These are phyloP conservation scores for Crucihimalaya himalaica DNA, from an alignment of 345 rosid species.

Conservation along the genomic window DNA sequence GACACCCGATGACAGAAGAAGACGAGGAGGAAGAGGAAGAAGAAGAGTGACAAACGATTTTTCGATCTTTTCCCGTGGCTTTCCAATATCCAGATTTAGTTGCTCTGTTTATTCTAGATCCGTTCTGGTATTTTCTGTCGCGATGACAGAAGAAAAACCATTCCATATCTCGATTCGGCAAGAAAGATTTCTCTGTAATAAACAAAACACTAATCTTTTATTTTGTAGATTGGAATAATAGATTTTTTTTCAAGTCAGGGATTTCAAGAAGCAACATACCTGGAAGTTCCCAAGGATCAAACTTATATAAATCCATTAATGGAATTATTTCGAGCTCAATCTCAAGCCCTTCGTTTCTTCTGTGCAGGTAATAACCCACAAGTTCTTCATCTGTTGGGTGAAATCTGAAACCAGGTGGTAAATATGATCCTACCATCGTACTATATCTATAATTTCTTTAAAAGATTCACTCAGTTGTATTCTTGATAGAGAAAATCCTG, in stretches of 20 bases:
- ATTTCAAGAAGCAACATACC: conserved; percentile 43
- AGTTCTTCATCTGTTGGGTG: conserved; percentile 92
- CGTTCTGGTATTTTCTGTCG: conserved; percentile 84
- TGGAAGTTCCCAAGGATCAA: conserved; percentile 96
- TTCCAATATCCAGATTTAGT: conserved; percentile 94
- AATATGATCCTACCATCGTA: conserved; percentile 62
- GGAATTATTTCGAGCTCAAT: conserved; percentile 89
- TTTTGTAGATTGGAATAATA: background rate
- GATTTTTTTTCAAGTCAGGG: background rate
- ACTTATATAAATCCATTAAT: conserved; percentile 79
- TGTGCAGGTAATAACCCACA: conserved; percentile 78
- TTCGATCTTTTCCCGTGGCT: conserved; percentile 88
- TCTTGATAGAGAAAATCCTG: conserved; percentile 16
- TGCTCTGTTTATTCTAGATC: conserved; percentile 80
- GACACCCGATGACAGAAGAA: conserved; percentile 51
- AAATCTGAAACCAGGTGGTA: conserved; percentile 94
- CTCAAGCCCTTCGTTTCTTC: conserved; percentile 65
- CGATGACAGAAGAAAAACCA: conserved; percentile 95
- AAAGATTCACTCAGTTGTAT: conserved; percentile 47
- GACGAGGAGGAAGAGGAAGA: conserved; percentile 5
- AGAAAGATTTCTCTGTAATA: conserved; percentile 75
- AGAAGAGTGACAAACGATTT: conserved; percentile 60
- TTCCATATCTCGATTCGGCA: conserved; percentile 75
- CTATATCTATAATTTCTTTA: conserved; percentile 4
- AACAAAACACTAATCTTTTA: background rate